These are phyloP conservation scores for Borealophlyctis nickersoniae DNA, from an alignment of 192 early-diverging fungal species.

Conservation along the genomic window DNA sequence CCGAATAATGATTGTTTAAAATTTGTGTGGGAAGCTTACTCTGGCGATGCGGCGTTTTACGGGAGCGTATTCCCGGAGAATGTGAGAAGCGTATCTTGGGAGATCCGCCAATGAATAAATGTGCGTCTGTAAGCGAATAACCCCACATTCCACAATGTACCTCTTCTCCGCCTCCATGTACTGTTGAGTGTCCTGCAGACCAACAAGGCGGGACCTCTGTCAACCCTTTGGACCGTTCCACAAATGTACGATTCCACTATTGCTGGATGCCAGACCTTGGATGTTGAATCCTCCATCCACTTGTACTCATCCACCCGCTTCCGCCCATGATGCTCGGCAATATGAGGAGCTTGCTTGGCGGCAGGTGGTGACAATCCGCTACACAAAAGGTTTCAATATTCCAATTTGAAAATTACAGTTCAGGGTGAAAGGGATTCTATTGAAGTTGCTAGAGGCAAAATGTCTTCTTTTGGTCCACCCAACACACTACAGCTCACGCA, in stretches of 20 bases:
- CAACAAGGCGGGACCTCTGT: no score
- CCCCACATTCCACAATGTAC: neutral
- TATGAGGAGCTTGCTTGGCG: no score
- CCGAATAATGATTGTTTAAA: neutral
- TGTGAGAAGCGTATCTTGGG: neutral
- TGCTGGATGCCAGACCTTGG: neutral
- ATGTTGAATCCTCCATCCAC: slow-evolving; percentile 10
- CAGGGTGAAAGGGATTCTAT: no score
- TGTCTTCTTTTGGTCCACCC: no score
- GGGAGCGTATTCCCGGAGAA: neutral
- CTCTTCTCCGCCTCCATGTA: slow-evolving; percentile 7
- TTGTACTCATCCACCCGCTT: slow-evolving; percentile 10
- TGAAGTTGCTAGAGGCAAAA: no score
- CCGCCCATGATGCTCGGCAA: no score
- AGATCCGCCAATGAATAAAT: neutral
- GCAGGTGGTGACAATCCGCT: no score
- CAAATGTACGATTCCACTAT: neutral
- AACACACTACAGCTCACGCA: no score
- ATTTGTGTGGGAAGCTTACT: neutral
- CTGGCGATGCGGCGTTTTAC: neutral
- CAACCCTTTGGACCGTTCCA: neutral
- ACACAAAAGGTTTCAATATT: no score
- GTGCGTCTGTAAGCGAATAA: neutral
- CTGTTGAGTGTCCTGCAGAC: neutral
- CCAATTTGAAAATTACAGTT: no score